Percentiles rank a stretch among this genome's conserved stretches.
Evolutionary conservation across 2,329 filamentous ascomycete genomes (phyloP).

Genomic region (Venturia carpophila): DNA sequence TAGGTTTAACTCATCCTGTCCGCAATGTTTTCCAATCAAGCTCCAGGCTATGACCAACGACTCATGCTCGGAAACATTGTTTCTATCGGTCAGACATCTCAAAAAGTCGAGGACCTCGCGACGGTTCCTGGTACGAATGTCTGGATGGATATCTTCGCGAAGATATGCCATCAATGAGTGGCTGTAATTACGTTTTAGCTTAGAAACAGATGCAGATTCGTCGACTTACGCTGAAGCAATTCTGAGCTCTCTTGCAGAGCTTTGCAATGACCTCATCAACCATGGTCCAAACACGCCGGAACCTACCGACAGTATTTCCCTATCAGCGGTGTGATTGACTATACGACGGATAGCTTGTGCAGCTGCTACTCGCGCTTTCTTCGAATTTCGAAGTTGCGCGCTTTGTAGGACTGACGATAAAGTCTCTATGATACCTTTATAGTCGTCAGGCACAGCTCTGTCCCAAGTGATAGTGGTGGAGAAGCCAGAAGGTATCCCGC

Average conservation of each 20-base stretch:
- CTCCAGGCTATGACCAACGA: conserved; percentile 80
- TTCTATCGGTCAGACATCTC: conserved; percentile 62
- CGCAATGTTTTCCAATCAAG: conserved; percentile 64
- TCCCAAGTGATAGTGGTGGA: background rate
- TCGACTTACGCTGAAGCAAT: conserved; percentile 62
- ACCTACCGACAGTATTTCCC: conserved; percentile 57
- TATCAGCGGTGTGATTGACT: conserved; percentile 55
- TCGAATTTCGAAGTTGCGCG: conserved; percentile 38
- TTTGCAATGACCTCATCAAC: conserved; percentile 73
- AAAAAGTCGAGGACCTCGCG: conserved; percentile 63
- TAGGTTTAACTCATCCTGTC: conserved; percentile 78
- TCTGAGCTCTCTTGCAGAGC: conserved; percentile 76
- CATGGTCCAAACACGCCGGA: conserved; percentile 65
- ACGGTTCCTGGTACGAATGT: conserved; percentile 55
- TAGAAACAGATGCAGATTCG: conserved; percentile 13
- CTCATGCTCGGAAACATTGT: conserved; percentile 62
- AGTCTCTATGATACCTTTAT: background rate
- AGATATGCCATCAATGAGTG: conserved; percentile 61
- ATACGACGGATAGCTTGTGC: conserved; percentile 66
- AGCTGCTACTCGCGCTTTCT: conserved; percentile 57
- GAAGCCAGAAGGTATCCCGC: background rate
- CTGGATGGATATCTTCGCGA: conserved; percentile 38
- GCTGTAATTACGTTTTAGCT: conserved; percentile 33
- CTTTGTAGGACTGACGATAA: background rate
- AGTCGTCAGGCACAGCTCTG: background rate